Percentiles rank a stretch among this genome's conserved stretches.
phyloP scores from a whole-genome alignment of 768 basidiomycete species.

The Psilocybe tampanensis region DNA sequence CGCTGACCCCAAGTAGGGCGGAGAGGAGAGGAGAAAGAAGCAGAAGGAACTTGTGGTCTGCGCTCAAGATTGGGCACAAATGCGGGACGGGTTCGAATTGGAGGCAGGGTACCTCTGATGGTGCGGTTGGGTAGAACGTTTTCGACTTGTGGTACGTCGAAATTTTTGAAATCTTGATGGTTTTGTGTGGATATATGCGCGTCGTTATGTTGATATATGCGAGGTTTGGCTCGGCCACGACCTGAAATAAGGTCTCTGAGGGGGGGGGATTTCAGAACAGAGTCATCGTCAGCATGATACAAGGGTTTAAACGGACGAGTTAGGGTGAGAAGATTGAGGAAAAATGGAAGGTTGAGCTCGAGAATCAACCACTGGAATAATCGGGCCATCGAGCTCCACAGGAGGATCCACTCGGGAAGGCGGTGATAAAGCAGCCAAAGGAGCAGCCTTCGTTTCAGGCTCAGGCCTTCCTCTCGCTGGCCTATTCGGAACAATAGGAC shows the following conservation, averaged over 20 bases:
- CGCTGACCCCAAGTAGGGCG: background rate
- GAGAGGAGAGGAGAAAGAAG: background rate
- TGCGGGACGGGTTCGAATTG: too few species aligned
- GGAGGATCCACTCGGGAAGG: background rate
- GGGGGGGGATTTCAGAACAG: too few species aligned
- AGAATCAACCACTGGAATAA: background rate
- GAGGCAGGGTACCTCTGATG: background rate
- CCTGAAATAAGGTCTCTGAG: background rate
- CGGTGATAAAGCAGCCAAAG: background rate
- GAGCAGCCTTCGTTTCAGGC: background rate
- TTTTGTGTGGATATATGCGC: conserved; percentile 15
- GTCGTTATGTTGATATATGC: background rate
- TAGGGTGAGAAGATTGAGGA: too few species aligned
- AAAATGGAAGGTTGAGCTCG: too few species aligned
- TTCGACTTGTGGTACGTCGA: background rate
- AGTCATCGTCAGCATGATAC: background rate
- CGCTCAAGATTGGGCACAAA: too few species aligned
- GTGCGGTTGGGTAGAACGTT: background rate
- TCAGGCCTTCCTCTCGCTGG: background rate
- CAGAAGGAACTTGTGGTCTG: background rate
- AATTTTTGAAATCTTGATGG: background rate
- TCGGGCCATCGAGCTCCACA: background rate
- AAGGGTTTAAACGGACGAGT: too few species aligned
- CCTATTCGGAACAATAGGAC: background rate
- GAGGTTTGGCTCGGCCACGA: background rate